These are phyloP conservation scores for Roridomyces roridus DNA, from an alignment of 768 basidiomycete genomes.

Conservation along the genomic window DNA sequence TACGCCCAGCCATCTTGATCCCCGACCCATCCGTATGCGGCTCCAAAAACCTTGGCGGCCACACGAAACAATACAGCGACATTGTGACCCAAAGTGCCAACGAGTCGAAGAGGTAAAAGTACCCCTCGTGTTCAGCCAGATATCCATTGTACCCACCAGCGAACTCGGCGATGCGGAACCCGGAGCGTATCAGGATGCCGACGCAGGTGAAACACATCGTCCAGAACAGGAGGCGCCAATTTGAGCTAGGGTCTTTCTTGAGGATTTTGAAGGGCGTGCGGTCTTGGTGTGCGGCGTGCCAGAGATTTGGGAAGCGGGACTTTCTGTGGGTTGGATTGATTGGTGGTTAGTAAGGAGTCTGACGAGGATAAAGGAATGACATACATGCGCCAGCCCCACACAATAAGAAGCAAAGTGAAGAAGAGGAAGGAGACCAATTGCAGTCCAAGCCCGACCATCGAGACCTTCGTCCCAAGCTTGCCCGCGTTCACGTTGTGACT, in stretches of 20 bases:
- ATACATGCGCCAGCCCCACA: slow-evolving; percentile 33
- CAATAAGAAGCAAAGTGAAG: slow-evolving; percentile 41
- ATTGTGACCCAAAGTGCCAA: slow-evolving; percentile 56
- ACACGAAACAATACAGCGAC: slow-evolving; percentile 37
- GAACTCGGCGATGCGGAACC: too few species aligned
- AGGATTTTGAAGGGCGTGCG: slow-evolving; percentile 4
- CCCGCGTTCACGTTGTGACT: slow-evolving; percentile 12
- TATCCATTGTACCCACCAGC: slow-evolving; percentile 49
- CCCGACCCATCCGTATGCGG: too few species aligned
- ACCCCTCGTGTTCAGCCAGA: slow-evolving; percentile 53
- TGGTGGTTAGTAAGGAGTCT: background rate
- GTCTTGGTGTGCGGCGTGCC: slow-evolving; percentile 1
- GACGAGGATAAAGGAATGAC: background rate
- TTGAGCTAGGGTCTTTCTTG: slow-evolving; percentile 8
- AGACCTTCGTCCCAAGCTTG: slow-evolving; percentile 38
- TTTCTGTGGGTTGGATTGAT: background rate
- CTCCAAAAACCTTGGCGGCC: too few species aligned
- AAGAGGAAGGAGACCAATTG: slow-evolving; percentile 49
- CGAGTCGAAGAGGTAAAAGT: slow-evolving; percentile 60
- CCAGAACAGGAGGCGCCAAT: slow-evolving; percentile 17
- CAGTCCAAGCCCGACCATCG: slow-evolving; percentile 47
- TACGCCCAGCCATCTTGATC: too few species aligned
- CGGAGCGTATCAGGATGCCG: slow-evolving; percentile 41
- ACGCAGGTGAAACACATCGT: slow-evolving; percentile 3
- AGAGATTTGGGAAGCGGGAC: slow-evolving; percentile 5